These are phyloP conservation scores for Chrysosphaeria jannelii DNA, from an alignment of 2,329 filamentous ascomycete genomes.

Conservation along the genomic window DNA sequence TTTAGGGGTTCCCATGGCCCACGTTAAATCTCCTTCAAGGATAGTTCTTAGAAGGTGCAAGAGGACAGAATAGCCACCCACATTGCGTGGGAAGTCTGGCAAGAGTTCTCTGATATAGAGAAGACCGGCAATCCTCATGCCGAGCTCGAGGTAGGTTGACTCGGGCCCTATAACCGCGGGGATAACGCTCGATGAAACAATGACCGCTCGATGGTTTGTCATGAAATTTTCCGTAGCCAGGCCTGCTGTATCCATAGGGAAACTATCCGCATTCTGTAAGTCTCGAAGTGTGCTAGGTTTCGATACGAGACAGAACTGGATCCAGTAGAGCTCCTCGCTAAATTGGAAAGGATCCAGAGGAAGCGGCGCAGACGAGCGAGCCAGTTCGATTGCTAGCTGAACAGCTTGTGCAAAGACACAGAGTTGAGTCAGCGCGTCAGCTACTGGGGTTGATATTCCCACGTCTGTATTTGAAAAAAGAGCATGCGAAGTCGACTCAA, in stretches of 20 bases:
- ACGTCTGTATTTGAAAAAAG: conserved; percentile 6
- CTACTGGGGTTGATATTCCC: conserved; percentile 5
- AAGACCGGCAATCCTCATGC: conserved; percentile 7
- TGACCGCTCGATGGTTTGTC: conserved; percentile 6
- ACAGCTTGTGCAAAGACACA: conserved; percentile 7
- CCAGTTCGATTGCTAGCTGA: conserved; percentile 4
- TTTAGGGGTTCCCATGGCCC: neutral
- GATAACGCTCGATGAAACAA: conserved; percentile 4
- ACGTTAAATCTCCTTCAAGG: conserved; percentile 3
- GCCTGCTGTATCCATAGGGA: conserved; percentile 4
- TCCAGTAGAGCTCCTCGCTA: conserved; percentile 8
- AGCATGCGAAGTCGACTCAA: conserved; percentile 3
- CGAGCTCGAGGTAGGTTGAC: conserved; percentile 6
- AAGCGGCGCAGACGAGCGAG: conserved; percentile 2
- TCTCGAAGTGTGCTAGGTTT: conserved; percentile 7
- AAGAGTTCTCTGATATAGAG: conserved; percentile 9
- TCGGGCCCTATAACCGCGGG: conserved; percentile 1
- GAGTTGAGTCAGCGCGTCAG: conserved; percentile 6
- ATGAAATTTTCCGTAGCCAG: conserved; percentile 5
- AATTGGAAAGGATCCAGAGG: conserved; percentile 8
- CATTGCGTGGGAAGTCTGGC: conserved; percentile 8
- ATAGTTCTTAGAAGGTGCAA: conserved; percentile 7
- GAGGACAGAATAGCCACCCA: conserved; percentile 8
- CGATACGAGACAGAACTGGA: conserved; percentile 7
- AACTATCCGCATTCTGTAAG: conserved; percentile 1